phyloP scores from a whole-genome alignment of 371 early-diverging fungal species.

The Actinomortierella ambigua region DNA sequence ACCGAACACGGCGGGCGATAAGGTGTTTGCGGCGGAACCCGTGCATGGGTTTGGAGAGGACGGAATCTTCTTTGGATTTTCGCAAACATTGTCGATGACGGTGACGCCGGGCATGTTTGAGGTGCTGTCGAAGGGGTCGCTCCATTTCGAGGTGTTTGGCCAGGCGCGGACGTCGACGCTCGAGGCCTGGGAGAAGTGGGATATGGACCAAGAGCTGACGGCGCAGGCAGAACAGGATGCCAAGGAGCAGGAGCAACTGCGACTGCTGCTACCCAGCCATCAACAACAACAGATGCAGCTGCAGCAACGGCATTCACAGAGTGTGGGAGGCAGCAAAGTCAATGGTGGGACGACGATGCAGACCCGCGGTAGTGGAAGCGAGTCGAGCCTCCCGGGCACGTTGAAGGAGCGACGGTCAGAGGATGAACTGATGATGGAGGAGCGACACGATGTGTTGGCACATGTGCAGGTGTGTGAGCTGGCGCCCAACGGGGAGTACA shows the following conservation, averaged over 20 bases:
- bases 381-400: conserved; percentile 20
- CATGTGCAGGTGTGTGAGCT: conserved; percentile 74
- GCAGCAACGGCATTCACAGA: conserved; percentile 18
- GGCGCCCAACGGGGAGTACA: conserved; percentile 74
- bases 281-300: conserved; percentile 26
- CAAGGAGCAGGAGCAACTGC: conserved; percentile 41
- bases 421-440: conserved; percentile 68
- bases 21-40: conserved; percentile 73
- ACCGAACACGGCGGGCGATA: conserved; percentile 52
- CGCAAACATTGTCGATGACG: conserved; percentile 62
- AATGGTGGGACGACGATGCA: conserved; percentile 1
- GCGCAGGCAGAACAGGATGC: conserved; percentile 6
- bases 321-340: conserved; percentile 2
- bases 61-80: conserved; percentile 62
- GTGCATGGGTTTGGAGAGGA: conserved; percentile 57
- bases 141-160: conserved; percentile 73
- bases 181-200: conserved; percentile 66
- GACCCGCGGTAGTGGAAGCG: background rate
- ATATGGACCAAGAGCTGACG: conserved; percentile 42
- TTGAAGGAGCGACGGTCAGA: conserved; percentile 60
- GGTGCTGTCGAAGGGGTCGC: conserved; percentile 45
- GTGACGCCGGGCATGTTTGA: conserved; percentile 54
- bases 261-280: conserved; percentile 13
- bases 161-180: conserved; percentile 56
- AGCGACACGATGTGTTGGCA: conserved; percentile 72